phyloP scores from a whole-genome alignment of 2,329 filamentous ascomycete genomes.

The Penicillium sp. region DNA sequence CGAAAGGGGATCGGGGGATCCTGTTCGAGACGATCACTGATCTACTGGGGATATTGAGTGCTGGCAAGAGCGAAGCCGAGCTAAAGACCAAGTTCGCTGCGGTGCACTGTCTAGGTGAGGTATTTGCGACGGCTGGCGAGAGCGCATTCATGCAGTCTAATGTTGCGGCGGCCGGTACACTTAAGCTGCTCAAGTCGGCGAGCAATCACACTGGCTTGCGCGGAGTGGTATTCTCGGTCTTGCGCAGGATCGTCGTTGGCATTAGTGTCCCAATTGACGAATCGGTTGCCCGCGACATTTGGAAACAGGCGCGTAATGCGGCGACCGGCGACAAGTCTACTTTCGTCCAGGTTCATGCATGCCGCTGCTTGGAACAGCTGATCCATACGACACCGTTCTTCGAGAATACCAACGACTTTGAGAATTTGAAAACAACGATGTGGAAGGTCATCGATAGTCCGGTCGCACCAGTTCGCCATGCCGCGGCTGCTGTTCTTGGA shows the following conservation, averaged over 20 bases:
- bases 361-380: conserved; percentile 75
- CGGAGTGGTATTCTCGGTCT: conserved; percentile 72
- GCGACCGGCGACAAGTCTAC: conserved; percentile 79
- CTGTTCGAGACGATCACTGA: conserved; percentile 96
- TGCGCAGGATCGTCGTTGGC: conserved; percentile 76
- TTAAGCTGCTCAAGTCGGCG: conserved; percentile 79
- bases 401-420: conserved; percentile 85
- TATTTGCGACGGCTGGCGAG: conserved; percentile 90
- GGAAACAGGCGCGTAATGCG: conserved; percentile 83
- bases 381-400: conserved; percentile 76
- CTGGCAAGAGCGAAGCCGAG: conserved; percentile 77
- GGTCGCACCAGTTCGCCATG: conserved; percentile 74
- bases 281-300: conserved; percentile 79
- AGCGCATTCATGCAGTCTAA: conserved; percentile 84
- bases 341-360: conserved; percentile 76
- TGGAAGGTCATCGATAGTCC: conserved; percentile 86
- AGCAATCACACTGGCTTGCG: conserved; percentile 80
- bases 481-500: conserved; percentile 82
- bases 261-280: conserved; percentile 81
- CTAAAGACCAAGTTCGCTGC: conserved; percentile 82
- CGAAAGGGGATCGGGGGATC: conserved; percentile 83
- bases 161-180: conserved; percentile 68
- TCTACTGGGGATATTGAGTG: conserved; percentile 70
- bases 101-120: conserved; percentile 79
- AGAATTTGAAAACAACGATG: conserved; percentile 77